Evolutionary conservation across 129 eudicot species (phyloP), one percentile per base, ranked within the genome.

Genomic region (Tagetes erecta): DNA sequence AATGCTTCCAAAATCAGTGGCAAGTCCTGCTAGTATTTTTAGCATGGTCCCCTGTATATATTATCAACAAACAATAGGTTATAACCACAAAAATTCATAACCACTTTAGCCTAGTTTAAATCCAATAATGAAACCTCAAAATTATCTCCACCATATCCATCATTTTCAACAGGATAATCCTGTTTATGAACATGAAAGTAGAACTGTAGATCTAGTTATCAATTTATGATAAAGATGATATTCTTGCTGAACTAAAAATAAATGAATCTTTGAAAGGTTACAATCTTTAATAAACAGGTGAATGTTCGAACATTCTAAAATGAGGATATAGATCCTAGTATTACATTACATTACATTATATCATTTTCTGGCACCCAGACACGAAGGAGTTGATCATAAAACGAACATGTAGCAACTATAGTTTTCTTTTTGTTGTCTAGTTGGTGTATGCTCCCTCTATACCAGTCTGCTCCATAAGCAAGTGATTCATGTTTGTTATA

Each of bases 401-500:
- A 94, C 34, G 98, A 94, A 83, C 97, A 94, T 67, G 97, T 90
- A 64, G 93, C 97, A 68, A 88, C 83, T 9, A 80, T 83, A 39
- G 75, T 68, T 46, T 68, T 83, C 79, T 84, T 81, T 58, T 57
- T 82, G 71, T 72, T 66, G 6, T 88, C 87, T 65, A 39, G 76
- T 31, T 56, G 71, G 41, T 36, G 35, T 51, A 71, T 1, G 50
- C 71, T 69, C 36, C 86, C 87, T 76, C 87, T 90, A 64, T 90
- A 92, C 93, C 98, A 90, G 73, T 94, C 98, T 11, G 96, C 97
- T 67, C 98, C 97, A 83, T 94, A 90, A 12, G 97, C 97, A 82
- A 94, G 96, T 10, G 97, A 94, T 27, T 72, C 89, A 13, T 93
- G 97, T 80, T 86, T 88, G 49, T 66, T 74, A 63, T 90, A 87